Evolutionary conservation across 257 asterid species (phyloP).

Genomic region (Fraxinus anomala): DNA sequence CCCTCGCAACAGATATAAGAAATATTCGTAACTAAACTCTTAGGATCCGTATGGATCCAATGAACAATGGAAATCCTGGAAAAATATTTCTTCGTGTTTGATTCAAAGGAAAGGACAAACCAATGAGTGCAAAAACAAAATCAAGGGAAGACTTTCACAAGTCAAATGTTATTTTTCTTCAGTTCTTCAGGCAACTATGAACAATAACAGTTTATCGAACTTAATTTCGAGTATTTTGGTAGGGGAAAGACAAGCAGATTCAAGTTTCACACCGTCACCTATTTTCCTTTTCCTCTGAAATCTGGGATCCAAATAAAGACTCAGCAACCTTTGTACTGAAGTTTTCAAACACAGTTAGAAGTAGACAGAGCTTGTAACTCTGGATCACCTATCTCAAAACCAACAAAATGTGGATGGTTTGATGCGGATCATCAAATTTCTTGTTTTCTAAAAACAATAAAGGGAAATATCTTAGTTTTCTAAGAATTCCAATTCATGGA

Average conservation of each 20-base stretch:
- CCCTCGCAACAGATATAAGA: not conserved
- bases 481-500: not conserved
- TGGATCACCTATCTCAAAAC: not conserved
- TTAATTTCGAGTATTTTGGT: not conserved
- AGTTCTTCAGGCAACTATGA: not conserved
- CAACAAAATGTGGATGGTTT: not conserved
- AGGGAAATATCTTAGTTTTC: not conserved
- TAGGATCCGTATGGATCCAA: not conserved
- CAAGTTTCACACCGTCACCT: not conserved
- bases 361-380: not conserved
- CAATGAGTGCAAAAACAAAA: not conserved
- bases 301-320: not conserved
- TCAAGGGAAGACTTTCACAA: not conserved
- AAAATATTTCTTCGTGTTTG: not conserved
- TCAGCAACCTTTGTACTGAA: not conserved
- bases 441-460: no score
- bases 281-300: not conserved
- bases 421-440: no score
- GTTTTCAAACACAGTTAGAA: not conserved
- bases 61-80: not conserved
- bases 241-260: not conserved
- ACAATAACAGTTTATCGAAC: not conserved
- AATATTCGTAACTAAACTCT: not conserved
- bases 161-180: not conserved
- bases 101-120: not conserved